These are phyloP conservation scores for Mycena crocata DNA, from an alignment of 768 basidiomycete genomes.

Conservation along the genomic window DNA sequence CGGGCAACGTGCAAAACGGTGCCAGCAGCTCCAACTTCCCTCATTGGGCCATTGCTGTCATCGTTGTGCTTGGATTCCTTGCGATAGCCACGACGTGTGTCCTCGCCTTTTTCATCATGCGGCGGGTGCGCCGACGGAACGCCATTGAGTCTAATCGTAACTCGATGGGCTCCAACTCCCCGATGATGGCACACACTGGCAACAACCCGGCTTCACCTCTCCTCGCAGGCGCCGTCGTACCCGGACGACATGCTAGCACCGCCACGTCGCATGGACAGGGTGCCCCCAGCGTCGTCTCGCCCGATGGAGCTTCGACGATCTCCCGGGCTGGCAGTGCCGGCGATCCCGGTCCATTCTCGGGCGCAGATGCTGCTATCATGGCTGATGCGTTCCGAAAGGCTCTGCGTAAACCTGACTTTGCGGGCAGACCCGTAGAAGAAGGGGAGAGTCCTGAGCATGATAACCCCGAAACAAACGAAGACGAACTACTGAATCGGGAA, in stretches of 20 bases:
- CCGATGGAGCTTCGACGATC: constrained; percentile 81
- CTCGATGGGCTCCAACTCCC: constrained; percentile 83
- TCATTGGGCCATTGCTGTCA: constrained; percentile 92
- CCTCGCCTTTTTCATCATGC: constrained; percentile 79
- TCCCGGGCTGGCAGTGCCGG: constrained; percentile 70
- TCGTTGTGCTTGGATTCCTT: constrained; percentile 86
- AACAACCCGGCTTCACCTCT: constrained; percentile 61
- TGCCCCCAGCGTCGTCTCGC: constrained; percentile 59
- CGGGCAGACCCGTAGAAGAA: constrained; percentile 76
- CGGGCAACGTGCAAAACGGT: constrained; percentile 61
- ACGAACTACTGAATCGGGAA: constrained; percentile 72
- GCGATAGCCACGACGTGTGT: constrained; percentile 79
- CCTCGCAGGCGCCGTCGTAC: constrained; percentile 48
- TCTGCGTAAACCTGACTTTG: constrained; percentile 90
- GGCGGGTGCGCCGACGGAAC: constrained; percentile 68
- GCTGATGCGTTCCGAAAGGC: constrained; percentile 92
- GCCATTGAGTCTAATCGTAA: constrained; percentile 66
- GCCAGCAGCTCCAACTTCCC: constrained; percentile 65
- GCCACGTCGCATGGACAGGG: constrained; percentile 43
- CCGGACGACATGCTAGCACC: constrained; percentile 47
- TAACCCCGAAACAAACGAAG: constrained; percentile 47
- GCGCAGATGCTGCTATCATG: constrained; percentile 91
- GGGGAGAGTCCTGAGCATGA: constrained; percentile 69
- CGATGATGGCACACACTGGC: constrained; percentile 81
- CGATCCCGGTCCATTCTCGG: constrained; percentile 79